Percentiles rank a stretch among this genome's conserved stretches.
Conservation (phyloP, 345 rosid genomes). For the Gossypium australe region DNA sequence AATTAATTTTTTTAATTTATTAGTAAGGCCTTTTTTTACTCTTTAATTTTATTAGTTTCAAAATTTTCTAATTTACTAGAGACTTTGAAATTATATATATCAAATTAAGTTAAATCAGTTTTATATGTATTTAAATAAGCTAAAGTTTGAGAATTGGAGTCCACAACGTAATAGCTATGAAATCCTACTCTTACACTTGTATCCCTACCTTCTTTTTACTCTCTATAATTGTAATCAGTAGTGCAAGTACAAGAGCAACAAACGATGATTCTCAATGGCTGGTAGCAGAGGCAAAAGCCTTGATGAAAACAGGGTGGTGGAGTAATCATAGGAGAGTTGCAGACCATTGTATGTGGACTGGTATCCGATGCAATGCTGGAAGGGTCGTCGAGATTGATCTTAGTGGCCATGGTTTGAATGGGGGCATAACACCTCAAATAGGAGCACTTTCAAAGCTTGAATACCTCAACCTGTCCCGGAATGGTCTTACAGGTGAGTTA, state of each 20-base stretch:
- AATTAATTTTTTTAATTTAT: too few species aligned
- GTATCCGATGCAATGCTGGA: constrained; percentile 9
- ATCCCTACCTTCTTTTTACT: neutral
- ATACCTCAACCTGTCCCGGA: neutral
- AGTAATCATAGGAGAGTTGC: neutral
- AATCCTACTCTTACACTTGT: neutral
- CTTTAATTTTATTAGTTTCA: too few species aligned
- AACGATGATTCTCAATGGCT: neutral
- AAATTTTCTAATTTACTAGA: too few species aligned
- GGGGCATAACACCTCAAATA: too few species aligned
- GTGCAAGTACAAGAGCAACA: neutral
- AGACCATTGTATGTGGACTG: constrained; percentile 15
- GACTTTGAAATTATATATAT: too few species aligned
- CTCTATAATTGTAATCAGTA: neutral
- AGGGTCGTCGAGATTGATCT: neutral
- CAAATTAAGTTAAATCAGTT: too few species aligned
- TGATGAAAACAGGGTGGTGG: neutral
- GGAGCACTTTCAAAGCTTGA: constrained; percentile 1
- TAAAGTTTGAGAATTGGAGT: too few species aligned
- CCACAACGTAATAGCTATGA: too few species aligned
- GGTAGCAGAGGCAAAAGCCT: neutral
- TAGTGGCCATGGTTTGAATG: too few species aligned
- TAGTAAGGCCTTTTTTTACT: too few species aligned
- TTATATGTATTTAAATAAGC: too few species aligned
- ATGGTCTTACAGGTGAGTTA: neutral